Evolutionary conservation across 352 stramenopile genomes (phyloP), one percentile per base, ranked within the genome.

Genomic region (Phytophthora pinifolia): DNA sequence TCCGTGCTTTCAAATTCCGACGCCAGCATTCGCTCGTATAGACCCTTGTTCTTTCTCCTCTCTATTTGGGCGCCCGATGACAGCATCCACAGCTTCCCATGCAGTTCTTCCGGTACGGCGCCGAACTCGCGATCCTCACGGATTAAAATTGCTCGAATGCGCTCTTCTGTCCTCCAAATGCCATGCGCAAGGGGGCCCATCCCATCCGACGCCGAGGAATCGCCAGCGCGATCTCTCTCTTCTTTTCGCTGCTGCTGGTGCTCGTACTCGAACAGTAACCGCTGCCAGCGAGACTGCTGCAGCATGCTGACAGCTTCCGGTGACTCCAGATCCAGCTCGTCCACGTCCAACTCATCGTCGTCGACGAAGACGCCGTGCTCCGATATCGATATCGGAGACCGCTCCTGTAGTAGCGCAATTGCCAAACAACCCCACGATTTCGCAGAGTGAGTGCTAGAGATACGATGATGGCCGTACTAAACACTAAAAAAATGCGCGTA

Each of bases 21-120:
- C 0, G 71, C 65, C 12, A 88, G 17, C 30, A 88, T 67, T 20
- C 58, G 59, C 34, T 80, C 50, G 36, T 86, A 95, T 17, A 80
- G 67, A 1, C 82, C 82, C 29, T 71, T 72, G 17, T 79, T 69
- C 27, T 72, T 67, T 14, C 67, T 58, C 79, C 89, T 89, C 62
- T 92, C 83, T 6, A 74, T 58, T 46, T 76, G 70, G 0, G 83
- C 83, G 4, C 83, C 86, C 0, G 83, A 94, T 3, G 85, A 62
- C 3, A 96, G 46, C 63, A 96, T 76, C 84, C 86, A 94, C 29
- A 96, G 46, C 31, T 86, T 89, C 9, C 83, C 85, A 34, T 95
- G 85, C 1, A 93, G 53, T 3, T 84, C 67, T 5, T 86, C 68
- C 0, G 85, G 83, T 1, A 95, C 81, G 29, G 62, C 25, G 8